Percentiles rank a stretch among this genome's conserved stretches.
These are phyloP conservation scores for Blumeriella jaapii DNA, from an alignment of 2,329 filamentous ascomycete species.

Conservation along the genomic window DNA sequence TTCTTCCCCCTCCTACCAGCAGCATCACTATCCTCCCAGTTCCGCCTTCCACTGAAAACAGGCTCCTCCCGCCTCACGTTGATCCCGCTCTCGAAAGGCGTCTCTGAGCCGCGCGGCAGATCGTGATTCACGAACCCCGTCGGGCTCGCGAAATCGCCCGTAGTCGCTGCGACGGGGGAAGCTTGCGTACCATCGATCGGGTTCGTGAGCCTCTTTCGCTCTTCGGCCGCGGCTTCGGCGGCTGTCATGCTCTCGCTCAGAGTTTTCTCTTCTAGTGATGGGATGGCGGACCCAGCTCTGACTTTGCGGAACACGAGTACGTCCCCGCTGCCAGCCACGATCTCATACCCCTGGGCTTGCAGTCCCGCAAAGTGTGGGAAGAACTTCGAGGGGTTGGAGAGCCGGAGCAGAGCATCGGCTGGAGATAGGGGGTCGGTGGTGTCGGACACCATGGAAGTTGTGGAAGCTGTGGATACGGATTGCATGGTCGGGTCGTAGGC, in stretches of 20 bases:
- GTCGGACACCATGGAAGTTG: constrained; percentile 41
- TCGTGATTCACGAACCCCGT: constrained; percentile 57
- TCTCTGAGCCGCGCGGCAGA: constrained; percentile 26
- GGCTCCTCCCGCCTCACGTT: constrained; percentile 36
- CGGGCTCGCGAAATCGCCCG: constrained; percentile 50
- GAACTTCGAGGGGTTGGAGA: constrained; percentile 54
- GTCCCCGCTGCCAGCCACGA: constrained; percentile 50
- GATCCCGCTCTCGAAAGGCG: constrained; percentile 33
- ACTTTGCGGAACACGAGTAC: constrained; percentile 57
- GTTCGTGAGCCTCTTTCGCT: constrained; percentile 30
- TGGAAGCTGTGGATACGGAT: constrained; percentile 46
- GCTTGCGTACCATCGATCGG: constrained; percentile 39
- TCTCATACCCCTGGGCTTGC: constrained; percentile 52
- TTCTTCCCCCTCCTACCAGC: too few species aligned
- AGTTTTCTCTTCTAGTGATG: constrained; percentile 30
- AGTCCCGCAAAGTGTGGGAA: constrained; percentile 49
- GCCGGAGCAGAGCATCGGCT: constrained; percentile 45
- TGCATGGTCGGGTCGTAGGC: constrained; percentile 51
- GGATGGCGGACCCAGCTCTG: too few species aligned
- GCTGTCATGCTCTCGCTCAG: too few species aligned
- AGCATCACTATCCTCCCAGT: constrained; percentile 20
- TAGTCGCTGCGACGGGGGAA: constrained; percentile 28
- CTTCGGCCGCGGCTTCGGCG: constrained; percentile 2
- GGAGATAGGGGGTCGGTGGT: constrained; percentile 41
- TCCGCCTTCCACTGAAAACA: constrained; percentile 34